phyloP scores from a whole-genome alignment of 257 asterid genomes.

The Salvia miltiorrhiza region DNA sequence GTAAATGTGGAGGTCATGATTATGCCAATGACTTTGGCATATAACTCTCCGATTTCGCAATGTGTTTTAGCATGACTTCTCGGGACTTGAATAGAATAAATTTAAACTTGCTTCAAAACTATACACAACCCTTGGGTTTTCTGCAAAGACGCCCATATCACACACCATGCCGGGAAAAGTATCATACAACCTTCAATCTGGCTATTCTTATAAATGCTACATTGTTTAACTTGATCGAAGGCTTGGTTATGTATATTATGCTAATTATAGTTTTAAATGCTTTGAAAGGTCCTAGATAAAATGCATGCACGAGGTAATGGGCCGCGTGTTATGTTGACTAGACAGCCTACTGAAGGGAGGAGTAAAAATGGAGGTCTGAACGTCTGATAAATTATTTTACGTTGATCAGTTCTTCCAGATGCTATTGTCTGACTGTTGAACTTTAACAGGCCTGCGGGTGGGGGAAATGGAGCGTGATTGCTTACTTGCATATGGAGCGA shows the following conservation, averaged over 20 bases:
- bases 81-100: too few relatives aligned
- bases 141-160: too few relatives aligned
- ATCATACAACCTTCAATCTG: too few relatives aligned
- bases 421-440: slow-evolving; percentile 19
- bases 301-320: slow-evolving; percentile 99
- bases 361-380: slow-evolving; percentile 81
- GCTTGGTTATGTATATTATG: background rate
- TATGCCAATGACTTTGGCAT: too few relatives aligned
- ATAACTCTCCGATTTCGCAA: too few relatives aligned
- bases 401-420: background rate
- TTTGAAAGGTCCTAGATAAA: slow-evolving; percentile 77
- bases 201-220: background rate
- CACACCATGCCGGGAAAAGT: too few relatives aligned
- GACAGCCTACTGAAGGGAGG: slow-evolving; percentile 98
- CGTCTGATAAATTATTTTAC: background rate
- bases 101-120: too few relatives aligned
- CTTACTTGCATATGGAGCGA: slow-evolving; percentile 95
- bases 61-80: too few relatives aligned
- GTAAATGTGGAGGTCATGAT: too few relatives aligned
- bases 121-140: too few relatives aligned
- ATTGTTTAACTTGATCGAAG: background rate
- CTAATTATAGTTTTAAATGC: slow-evolving; percentile 4
- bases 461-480: slow-evolving; percentile 99
- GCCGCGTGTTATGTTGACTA: slow-evolving; percentile 78
- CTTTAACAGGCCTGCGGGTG: slow-evolving; percentile 72